These are phyloP conservation scores for Diphasiastrum complanatum DNA, from an alignment of 83 land plant genomes.

Conservation along the genomic window DNA sequence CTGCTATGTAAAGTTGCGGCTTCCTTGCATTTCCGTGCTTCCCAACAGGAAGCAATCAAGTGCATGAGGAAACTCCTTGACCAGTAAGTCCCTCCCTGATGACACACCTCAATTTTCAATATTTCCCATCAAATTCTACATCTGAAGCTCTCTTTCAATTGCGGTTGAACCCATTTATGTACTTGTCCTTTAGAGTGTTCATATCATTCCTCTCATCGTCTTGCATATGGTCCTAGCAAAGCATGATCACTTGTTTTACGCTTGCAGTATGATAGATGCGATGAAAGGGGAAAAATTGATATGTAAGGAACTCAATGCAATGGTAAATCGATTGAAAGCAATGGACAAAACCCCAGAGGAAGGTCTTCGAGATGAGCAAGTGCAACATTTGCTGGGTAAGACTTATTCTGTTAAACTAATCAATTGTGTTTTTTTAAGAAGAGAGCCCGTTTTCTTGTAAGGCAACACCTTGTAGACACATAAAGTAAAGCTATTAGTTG, in stretches of 20 bases:
- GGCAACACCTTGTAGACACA: too few relatives aligned
- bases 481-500: too few relatives aligned
- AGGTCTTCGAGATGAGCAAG: constrained; percentile 43
- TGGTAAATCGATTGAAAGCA: constrained; percentile 44
- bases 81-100: too few relatives aligned
- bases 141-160: not conserved
- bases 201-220: too few relatives aligned
- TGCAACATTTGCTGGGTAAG: constrained; percentile 45
- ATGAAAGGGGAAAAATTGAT: constrained; percentile 50
- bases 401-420: constrained; percentile 8
- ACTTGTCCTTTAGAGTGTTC: too few relatives aligned
- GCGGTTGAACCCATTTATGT: not conserved
- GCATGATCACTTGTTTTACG: not conserved
- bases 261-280: constrained; percentile 35
- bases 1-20: constrained; percentile 49
- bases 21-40: constrained; percentile 48
- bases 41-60: constrained; percentile 64
- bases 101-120: too few relatives aligned
- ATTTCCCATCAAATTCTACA: not conserved
- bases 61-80: constrained; percentile 52
- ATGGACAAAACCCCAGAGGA: constrained; percentile 48
- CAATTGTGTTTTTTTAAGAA: constrained; percentile 1
- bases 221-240: not conserved
- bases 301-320: constrained; percentile 48
- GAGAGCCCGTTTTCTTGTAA: constrained; percentile 19